These are phyloP conservation scores for Dysphania ambrosioides DNA, from an alignment of 148 eudicot genomes.

Conservation along the genomic window DNA sequence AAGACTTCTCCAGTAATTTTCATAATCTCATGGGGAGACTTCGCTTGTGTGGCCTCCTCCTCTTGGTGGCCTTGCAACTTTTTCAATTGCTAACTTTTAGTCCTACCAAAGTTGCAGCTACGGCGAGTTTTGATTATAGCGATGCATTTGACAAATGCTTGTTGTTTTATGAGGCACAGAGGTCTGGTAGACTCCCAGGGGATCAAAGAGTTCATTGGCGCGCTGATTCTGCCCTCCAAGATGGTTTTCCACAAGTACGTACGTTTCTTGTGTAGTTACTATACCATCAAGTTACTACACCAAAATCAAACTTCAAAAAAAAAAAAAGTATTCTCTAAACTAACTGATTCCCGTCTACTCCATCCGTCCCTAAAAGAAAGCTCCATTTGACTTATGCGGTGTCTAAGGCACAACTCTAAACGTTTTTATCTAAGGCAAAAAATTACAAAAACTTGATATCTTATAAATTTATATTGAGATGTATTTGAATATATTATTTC, in stretches of 20 bases:
- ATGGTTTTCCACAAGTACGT: slow-evolving; percentile 58
- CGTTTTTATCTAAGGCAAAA: too few relatives aligned
- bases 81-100: background rate
- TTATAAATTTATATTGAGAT: too few relatives aligned
- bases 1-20: background rate
- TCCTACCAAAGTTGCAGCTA: slow-evolving; percentile 12
- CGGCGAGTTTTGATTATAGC: slow-evolving; percentile 44
- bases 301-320: too few relatives aligned
- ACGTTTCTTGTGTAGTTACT: background rate
- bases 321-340: too few relatives aligned
- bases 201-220: slow-evolving; percentile 75
- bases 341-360: background rate
- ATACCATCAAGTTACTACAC: too few relatives aligned
- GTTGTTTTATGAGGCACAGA: slow-evolving; percentile 82
- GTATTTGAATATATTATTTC: too few relatives aligned
- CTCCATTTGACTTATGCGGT: too few relatives aligned
- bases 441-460: too few relatives aligned
- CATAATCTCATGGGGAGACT: slow-evolving; percentile 9
- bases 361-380: too few relatives aligned
- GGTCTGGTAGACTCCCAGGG: slow-evolving; percentile 65
- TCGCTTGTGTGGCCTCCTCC: background rate
- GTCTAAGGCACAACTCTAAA: too few relatives aligned
- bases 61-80: slow-evolving; percentile 11
- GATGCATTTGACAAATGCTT: slow-evolving; percentile 69
- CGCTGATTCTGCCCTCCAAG: slow-evolving; percentile 56